These are phyloP conservation scores for Pythium periplocum DNA, from an alignment of 352 stramenopile genomes.

Conservation along the genomic window DNA sequence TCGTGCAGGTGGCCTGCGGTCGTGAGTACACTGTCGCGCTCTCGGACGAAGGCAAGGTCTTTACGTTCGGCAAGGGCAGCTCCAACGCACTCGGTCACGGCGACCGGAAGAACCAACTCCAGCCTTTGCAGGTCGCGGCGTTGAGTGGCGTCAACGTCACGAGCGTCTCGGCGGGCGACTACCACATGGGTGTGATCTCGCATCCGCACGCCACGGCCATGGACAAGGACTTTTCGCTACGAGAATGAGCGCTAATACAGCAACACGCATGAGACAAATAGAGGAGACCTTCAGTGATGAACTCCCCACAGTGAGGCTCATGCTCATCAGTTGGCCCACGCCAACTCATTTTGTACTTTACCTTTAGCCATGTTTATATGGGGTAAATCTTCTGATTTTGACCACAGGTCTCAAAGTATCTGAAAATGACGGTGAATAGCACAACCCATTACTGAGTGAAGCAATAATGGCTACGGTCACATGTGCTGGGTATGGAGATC, in stretches of 20 bases:
- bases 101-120: slow-evolving; percentile 85
- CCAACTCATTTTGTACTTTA: no score
- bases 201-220: slow-evolving; percentile 59
- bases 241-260: slow-evolving; percentile 23
- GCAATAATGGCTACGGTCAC: no score
- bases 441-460: no score
- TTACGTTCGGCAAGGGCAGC: slow-evolving; percentile 85
- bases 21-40: slow-evolving; percentile 80
- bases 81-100: slow-evolving; percentile 87
- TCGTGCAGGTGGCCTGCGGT: slow-evolving; percentile 81
- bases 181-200: slow-evolving; percentile 83
- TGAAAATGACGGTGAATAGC: not conserved
- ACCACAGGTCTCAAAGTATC: not conserved
- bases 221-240: slow-evolving; percentile 83
- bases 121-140: slow-evolving; percentile 74
- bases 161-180: slow-evolving; percentile 79
- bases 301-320: no score
- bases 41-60: slow-evolving; percentile 68
- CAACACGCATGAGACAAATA: slow-evolving; percentile 6
- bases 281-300: no score
- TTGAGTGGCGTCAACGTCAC: slow-evolving; percentile 56
- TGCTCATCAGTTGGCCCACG: no score
- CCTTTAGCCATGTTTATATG: not conserved
- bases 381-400: not conserved
- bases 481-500: no score